phyloP scores from a whole-genome alignment of 495 filamentous ascomycete genomes.

The Penicillium taxi region DNA sequence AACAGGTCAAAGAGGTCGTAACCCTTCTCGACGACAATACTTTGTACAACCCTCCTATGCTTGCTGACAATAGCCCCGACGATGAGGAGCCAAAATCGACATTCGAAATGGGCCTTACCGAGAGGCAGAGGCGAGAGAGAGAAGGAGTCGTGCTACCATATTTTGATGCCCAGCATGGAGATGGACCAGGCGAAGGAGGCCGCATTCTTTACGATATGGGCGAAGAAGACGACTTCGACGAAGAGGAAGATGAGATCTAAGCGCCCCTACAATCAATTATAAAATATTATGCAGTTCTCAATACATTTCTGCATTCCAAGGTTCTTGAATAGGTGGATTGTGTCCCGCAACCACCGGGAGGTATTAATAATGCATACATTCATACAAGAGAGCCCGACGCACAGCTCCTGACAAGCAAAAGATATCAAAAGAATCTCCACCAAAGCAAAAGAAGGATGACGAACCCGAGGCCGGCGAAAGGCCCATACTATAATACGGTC shows the following conservation, averaged over 20 bases:
- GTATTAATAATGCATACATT: constrained; percentile 41
- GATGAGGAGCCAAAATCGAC: constrained; percentile 56
- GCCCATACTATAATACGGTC: constrained; percentile 61
- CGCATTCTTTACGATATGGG: constrained; percentile 96
- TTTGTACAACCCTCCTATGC: constrained; percentile 47
- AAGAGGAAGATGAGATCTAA: constrained; percentile 96
- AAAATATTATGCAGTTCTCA: constrained; percentile 1
- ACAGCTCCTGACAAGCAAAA: not conserved
- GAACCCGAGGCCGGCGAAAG: constrained; percentile 68
- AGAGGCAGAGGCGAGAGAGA: constrained; percentile 73
- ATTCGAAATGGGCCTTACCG: constrained; percentile 82
- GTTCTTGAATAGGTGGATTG: constrained; percentile 17
- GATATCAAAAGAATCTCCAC: constrained; percentile 78
- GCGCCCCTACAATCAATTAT: constrained; percentile 2
- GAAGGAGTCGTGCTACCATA: constrained; percentile 90
- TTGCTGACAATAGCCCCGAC: constrained; percentile 18
- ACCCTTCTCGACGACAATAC: constrained; percentile 74
- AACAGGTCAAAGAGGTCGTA: constrained; percentile 42
- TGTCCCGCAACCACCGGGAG: constrained; percentile 33
- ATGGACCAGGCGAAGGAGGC: constrained; percentile 72
- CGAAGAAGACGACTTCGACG: constrained; percentile 94
- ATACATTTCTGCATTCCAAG: constrained; percentile 10
- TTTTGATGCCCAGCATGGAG: constrained; percentile 82
- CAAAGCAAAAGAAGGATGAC: constrained; percentile 79
- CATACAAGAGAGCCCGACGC: constrained; percentile 20